These are phyloP conservation scores for Suillus cothurnatus DNA, from an alignment of 768 basidiomycete genomes.

Conservation along the genomic window DNA sequence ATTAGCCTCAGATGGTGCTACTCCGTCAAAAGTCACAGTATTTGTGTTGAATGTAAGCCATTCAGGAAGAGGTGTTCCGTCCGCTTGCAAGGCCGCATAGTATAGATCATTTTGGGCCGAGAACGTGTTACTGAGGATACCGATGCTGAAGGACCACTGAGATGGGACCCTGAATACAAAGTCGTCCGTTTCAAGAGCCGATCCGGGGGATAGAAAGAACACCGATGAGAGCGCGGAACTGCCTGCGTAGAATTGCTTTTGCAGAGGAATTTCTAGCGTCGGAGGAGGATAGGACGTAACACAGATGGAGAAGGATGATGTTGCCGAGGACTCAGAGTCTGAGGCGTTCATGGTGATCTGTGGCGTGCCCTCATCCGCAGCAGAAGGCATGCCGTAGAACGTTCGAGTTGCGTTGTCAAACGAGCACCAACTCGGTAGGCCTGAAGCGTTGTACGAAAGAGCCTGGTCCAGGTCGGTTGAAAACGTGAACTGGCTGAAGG, in stretches of 20 bases:
- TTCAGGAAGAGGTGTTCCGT: constrained; percentile 70
- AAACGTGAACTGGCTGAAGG: constrained; percentile 69
- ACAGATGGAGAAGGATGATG: constrained; percentile 56
- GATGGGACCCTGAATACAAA: constrained; percentile 75
- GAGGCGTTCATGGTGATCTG: constrained; percentile 65
- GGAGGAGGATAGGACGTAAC: constrained; percentile 59
- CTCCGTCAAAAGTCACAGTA: constrained; percentile 76
- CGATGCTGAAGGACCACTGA: constrained; percentile 89
- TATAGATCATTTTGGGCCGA: constrained; percentile 47
- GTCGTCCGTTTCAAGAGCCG: constrained; percentile 51
- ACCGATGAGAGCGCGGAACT: constrained; percentile 78
- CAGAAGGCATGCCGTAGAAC: constrained; percentile 70
- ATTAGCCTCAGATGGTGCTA: constrained; percentile 55
- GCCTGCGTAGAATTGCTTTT: constrained; percentile 57
- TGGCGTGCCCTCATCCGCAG: constrained; percentile 62
- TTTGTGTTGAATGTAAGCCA: constrained; percentile 76
- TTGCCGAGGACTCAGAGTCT: constrained; percentile 51
- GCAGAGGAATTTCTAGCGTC: constrained; percentile 52
- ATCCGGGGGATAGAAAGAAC: constrained; percentile 60
- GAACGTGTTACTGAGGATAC: constrained; percentile 71
- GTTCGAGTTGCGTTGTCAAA: constrained; percentile 65
- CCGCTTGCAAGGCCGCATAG: constrained; percentile 64
- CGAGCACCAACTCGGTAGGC: constrained; percentile 74
- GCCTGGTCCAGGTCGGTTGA: constrained; percentile 43
- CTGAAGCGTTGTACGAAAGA: constrained; percentile 52